Evolutionary conservation across 1,139 yeast species (phyloP).

Genomic region (Hansenula sp.): DNA sequence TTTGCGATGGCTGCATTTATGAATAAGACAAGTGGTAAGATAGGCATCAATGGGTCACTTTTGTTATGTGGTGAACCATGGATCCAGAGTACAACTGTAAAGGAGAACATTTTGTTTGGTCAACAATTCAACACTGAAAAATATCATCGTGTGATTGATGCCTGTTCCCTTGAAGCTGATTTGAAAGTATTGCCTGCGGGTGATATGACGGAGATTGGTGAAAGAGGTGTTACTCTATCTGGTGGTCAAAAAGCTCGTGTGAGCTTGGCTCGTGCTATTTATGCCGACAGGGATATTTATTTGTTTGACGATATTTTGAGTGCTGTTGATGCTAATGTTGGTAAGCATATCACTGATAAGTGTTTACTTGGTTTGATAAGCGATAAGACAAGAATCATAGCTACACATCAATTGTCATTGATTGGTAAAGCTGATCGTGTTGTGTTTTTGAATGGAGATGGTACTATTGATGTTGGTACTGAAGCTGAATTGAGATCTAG

Average conservation of each 20-base stretch:
- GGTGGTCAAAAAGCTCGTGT: conserved; percentile 85
- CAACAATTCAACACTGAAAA: conserved; percentile 43
- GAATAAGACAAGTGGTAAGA: conserved; percentile 36
- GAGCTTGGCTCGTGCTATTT: conserved; percentile 78
- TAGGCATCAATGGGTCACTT: conserved; percentile 29
- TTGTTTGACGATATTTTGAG: conserved; percentile 79
- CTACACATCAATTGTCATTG: conserved; percentile 78
- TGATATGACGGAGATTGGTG: conserved; percentile 84
- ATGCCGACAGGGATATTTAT: conserved; percentile 60
- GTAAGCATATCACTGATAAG: conserved; percentile 67
- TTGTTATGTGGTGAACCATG: conserved; percentile 54
- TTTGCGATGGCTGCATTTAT: conserved; percentile 43
- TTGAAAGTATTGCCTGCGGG: conserved; percentile 71
- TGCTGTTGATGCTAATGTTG: conserved; percentile 91
- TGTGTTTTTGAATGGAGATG: conserved; percentile 61
- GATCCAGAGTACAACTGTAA: conserved; percentile 80
- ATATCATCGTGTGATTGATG: conserved; percentile 52
- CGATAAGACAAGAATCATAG: conserved; percentile 65
- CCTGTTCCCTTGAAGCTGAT: conserved; percentile 67
- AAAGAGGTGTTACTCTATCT: conserved; percentile 82
- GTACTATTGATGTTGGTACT: conserved; percentile 56
- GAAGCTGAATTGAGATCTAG: conserved; percentile 36
- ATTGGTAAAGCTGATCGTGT: conserved; percentile 64
- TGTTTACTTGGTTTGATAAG: conserved; percentile 59
- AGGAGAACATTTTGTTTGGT: conserved; percentile 74